These are phyloP conservation scores for Alternaria arbusti DNA, from an alignment of 2,329 filamentous ascomycete species.

Conservation along the genomic window DNA sequence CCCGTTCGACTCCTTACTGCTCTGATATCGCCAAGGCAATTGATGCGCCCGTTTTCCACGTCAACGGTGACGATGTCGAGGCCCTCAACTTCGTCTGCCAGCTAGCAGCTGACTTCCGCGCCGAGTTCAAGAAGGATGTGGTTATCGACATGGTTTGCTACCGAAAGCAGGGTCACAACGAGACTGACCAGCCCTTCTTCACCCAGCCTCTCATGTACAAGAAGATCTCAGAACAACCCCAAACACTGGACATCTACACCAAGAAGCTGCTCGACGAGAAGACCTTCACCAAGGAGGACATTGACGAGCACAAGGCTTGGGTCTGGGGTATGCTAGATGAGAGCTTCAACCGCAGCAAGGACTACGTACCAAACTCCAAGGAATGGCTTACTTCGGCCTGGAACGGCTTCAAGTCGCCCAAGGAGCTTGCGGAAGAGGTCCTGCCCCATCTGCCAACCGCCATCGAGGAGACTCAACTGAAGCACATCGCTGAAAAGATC, in stretches of 20 bases:
- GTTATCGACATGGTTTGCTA: constrained; percentile 99
- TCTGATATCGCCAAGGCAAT: constrained; percentile 99
- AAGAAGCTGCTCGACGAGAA: constrained; percentile 89
- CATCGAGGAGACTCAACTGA: constrained; percentile 73
- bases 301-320: constrained; percentile 99
- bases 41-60: constrained; percentile 97
- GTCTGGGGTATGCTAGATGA: constrained; percentile 99
- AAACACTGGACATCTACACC: constrained; percentile 88
- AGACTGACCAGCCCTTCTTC: constrained; percentile 98
- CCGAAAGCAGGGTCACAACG: constrained; percentile 98
- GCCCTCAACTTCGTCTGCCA: constrained; percentile 98
- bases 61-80: constrained; percentile 98
- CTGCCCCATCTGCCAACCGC: constrained; percentile 89
- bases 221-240: constrained; percentile 83
- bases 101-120: constrained; percentile 95
- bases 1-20: constrained; percentile 97
- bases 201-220: constrained; percentile 99
- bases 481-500: constrained; percentile 83
- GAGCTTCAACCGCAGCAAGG: constrained; percentile 95
- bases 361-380: constrained; percentile 94
- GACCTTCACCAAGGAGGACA: constrained; percentile 95
- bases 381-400: constrained; percentile 99
- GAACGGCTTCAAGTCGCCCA: constrained; percentile 99
- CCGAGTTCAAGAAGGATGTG: constrained; percentile 97
- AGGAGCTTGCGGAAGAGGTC: constrained; percentile 93